Percentiles rank a stretch among this genome's conserved stretches.
Conservation (phyloP, 2,329 filamentous ascomycete species). For the Penicillium oxalicum region DNA sequence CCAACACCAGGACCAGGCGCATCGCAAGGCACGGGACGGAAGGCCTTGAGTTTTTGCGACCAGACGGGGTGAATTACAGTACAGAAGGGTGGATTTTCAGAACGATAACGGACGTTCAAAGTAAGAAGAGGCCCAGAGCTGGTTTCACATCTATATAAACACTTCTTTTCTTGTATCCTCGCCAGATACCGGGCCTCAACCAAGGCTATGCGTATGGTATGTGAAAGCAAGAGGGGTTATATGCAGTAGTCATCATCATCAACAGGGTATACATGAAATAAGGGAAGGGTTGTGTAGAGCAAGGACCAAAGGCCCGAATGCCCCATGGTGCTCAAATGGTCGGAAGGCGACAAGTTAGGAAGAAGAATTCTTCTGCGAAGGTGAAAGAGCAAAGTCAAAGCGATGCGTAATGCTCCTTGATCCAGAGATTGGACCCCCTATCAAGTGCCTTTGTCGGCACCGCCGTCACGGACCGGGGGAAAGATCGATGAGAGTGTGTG, state of each 20-base stretch:
- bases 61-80: no score
- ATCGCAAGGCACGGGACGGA: not conserved
- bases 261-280: conserved; percentile 21
- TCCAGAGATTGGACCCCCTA: no score
- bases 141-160: conserved; percentile 17
- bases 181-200: conserved; percentile 7
- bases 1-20: not conserved
- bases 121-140: conserved; percentile 6
- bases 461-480: not conserved
- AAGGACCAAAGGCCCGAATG: conserved; percentile 17
- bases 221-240: conserved; percentile 16
- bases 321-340: conserved; percentile 6
- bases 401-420: no score
- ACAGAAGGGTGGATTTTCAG: no score
- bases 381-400: no score
- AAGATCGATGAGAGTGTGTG: conserved; percentile 2
- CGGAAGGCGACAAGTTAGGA: no score
- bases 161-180: conserved; percentile 13
- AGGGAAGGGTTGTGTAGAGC: conserved; percentile 11
- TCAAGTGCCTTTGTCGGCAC: no score
- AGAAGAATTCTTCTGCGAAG: no score
- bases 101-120: not conserved
- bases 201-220: conserved; percentile 19
- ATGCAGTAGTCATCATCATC: conserved; percentile 20
- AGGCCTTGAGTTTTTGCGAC: no score